A percentile compares a stretch with the other conserved stretches of the same genome.
These are phyloP conservation scores for Spathaspora gorwiae DNA, from an alignment of 805 yeast genomes.

Conservation along the genomic window DNA sequence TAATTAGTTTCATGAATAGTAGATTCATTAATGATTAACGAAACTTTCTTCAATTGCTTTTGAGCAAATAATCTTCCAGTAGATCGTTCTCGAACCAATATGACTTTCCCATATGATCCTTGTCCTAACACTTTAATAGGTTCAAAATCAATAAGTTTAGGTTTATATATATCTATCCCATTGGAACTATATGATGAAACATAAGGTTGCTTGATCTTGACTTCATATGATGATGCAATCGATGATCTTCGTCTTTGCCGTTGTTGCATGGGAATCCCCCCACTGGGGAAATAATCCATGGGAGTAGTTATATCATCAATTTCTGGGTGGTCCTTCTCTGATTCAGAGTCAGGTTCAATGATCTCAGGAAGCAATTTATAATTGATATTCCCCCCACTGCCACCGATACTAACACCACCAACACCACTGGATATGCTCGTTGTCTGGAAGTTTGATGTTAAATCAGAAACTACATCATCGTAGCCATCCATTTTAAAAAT, in stretches of 20 bases:
- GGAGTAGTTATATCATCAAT: slow-evolving; percentile 3
- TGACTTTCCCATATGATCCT: slow-evolving; percentile 43
- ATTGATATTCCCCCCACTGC: background rate
- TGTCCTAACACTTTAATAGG: slow-evolving; percentile 41
- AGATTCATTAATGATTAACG: slow-evolving; percentile 29
- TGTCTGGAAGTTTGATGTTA: background rate
- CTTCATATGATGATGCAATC: slow-evolving; percentile 31
- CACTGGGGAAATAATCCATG: slow-evolving; percentile 3
- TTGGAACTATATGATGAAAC: slow-evolving; percentile 21
- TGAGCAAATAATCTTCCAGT: slow-evolving; percentile 40
- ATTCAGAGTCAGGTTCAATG: background rate
- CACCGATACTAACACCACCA: too few relatives aligned
- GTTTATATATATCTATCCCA: slow-evolving; percentile 15
- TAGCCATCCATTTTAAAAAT: slow-evolving; percentile 35
- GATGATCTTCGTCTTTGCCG: slow-evolving; percentile 18
- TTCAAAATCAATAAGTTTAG: slow-evolving; percentile 34
- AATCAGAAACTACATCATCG: slow-evolving; percentile 11
- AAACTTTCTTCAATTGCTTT: slow-evolving; percentile 38
- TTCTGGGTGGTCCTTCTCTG: slow-evolving; percentile 1
- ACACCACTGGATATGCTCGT: background rate
- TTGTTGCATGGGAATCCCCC: slow-evolving; percentile 13
- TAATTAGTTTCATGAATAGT: slow-evolving; percentile 28
- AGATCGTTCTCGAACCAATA: slow-evolving; percentile 33
- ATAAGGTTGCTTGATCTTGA: slow-evolving; percentile 27
- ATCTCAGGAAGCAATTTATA: background rate